Evolutionary conservation across 208 protist species (phyloP).

Genomic region (Trypanosoma rangeli): DNA sequence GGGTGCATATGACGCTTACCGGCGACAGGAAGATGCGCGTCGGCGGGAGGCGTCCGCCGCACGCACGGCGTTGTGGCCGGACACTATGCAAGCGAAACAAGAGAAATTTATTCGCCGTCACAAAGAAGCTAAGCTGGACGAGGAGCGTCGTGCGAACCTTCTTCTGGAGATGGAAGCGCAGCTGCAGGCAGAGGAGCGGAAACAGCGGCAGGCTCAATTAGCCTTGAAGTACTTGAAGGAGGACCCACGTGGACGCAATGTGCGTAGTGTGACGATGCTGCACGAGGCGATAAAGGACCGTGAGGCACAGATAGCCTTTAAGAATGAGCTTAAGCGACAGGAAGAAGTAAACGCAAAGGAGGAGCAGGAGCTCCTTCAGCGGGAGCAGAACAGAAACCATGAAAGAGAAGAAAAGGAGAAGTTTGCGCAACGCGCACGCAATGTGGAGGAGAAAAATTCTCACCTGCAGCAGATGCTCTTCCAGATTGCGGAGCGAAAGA

Average conservation of each 20-base stretch:
- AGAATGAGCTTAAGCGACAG: conserved; percentile 31
- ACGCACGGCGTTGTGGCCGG: conserved; percentile 54
- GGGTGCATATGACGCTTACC: conserved; percentile 17
- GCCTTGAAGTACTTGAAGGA: conserved; percentile 61
- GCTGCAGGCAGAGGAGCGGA: conserved; percentile 63
- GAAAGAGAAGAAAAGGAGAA: conserved; percentile 38
- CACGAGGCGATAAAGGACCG: conserved; percentile 62
- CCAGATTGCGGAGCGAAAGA: conserved; percentile 57
- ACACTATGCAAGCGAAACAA: conserved; percentile 71
- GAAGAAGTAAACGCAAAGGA: conserved; percentile 32
- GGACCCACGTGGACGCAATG: conserved; percentile 71
- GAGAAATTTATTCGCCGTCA: conserved; percentile 51
- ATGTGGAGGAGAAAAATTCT: conserved; percentile 70
- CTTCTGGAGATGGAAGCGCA: conserved; percentile 59
- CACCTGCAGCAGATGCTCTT: conserved; percentile 69
- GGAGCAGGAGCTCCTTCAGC: conserved; percentile 33
- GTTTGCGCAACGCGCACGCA: conserved; percentile 41
- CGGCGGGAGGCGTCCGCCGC: conserved; percentile 43
- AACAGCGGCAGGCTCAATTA: conserved; percentile 39
- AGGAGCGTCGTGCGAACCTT: conserved; percentile 49
- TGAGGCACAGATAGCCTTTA: conserved; percentile 75
- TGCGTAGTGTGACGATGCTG: conserved; percentile 56
- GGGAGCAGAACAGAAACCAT: conserved; percentile 46
- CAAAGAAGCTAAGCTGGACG: conserved; percentile 47
- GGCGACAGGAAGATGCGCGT: conserved; percentile 34